Percentiles rank a stretch among this genome's conserved stretches.
phyloP scores from a whole-genome alignment of 805 yeast species.

The Clavispora phyllophila region DNA sequence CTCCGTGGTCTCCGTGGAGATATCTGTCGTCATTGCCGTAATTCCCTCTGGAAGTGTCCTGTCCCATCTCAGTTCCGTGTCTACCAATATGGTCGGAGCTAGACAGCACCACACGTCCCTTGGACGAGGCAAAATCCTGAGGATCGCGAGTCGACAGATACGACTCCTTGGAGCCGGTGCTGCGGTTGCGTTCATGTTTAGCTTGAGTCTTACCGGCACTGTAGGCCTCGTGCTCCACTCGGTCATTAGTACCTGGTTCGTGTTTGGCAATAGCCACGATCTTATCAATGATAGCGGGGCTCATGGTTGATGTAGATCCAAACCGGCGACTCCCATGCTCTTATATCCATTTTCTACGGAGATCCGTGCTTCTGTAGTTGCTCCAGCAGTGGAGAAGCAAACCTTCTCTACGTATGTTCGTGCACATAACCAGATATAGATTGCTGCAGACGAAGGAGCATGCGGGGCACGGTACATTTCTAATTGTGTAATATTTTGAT shows the following conservation, averaged over 20 bases:
- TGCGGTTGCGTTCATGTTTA: not conserved
- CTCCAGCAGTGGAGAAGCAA: not conserved
- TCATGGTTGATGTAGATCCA: not conserved
- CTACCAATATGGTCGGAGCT: not conserved
- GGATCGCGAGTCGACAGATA: not conserved
- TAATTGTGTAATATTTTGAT: too few species aligned
- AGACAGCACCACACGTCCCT: not conserved
- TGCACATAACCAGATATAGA: not conserved
- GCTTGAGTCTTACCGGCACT: conserved; percentile 7
- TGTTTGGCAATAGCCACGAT: not conserved
- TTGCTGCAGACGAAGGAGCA: not conserved
- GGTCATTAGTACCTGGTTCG: not conserved
- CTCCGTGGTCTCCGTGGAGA: not conserved
- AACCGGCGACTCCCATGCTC: not conserved
- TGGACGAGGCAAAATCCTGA: not conserved
- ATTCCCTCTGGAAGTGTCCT: too few species aligned
- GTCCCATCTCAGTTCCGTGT: not conserved
- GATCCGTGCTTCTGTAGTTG: not conserved
- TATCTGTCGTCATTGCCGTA: too few species aligned
- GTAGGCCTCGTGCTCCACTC: conserved; percentile 5
- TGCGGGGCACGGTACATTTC: too few species aligned
- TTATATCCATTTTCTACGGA: not conserved
- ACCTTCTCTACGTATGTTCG: too few species aligned
- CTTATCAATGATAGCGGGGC: not conserved
- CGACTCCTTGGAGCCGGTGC: not conserved